Base-by-base conservation (phyloP, 2,329 filamentous ascomycete species). In the Rhinocladiella mackenziei region DNA sequence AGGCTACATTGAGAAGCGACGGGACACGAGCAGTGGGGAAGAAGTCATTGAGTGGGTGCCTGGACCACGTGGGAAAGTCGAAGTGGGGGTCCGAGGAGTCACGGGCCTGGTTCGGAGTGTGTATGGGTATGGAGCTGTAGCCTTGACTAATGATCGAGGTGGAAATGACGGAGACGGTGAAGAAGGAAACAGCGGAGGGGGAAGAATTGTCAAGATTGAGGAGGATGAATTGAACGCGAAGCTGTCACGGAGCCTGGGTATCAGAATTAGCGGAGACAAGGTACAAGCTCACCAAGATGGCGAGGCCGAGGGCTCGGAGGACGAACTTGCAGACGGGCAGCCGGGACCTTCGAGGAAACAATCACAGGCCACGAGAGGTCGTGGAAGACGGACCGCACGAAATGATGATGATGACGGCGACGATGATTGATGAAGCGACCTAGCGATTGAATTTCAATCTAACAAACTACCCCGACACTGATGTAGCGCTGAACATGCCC, bases 51-150 rank as follows among this genome's bases (percentile, higher is more conserved):
- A 86, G 35, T 98, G 87, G 76, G 78, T 85, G 43, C 78, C 96
- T 10, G 92, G 92, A 0, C 84, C 88, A 4, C 77, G 92, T 15
- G 91, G 86, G 4, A 92, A 85, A 65, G 74, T 89, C 5, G 92
- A 97, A 65, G 78, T 97, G 25, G 86, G 85, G 0, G 73, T 81
- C n/a, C 75, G 80, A 37, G 86, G 85, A 1, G 84, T 92, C 9
- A 78, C 81, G 13, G 81, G 80, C 0, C 66, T 96, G 51, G 79
- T 89, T 3, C 68, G 69, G 49, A 66, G 65, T 38, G 75, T 83
- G 1, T 80, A 75, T 59, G 78, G 60, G 65, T 56, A 57, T 31
- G 56, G 53, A n/a, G 47, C 50, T 2, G 53, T 50, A 2, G 14
- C 22, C 7, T 30, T 45, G 17, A 32, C 32, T 18, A 35, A 41